Evolutionary conservation across 208 protist species (phyloP).

Genomic region (Leishmania major): DNA sequence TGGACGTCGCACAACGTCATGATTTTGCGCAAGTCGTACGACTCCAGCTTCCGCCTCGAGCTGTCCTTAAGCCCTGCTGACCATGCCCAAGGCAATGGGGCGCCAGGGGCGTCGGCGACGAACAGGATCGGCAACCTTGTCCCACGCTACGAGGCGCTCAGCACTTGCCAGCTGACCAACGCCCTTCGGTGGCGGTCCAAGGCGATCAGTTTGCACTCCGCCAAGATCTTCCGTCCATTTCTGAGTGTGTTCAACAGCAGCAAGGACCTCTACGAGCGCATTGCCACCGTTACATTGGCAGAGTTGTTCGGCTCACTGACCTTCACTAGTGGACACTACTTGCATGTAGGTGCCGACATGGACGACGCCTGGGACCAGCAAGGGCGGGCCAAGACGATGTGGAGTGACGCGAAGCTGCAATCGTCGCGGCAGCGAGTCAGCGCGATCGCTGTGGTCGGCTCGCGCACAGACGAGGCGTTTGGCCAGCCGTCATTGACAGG

Average conservation of each 20-base stretch:
- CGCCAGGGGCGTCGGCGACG: background rate
- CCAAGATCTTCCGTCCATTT: slow-evolving; percentile 54
- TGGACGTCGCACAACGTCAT: slow-evolving; percentile 56
- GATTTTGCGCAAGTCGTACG: slow-evolving; percentile 74
- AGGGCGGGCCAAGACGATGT: slow-evolving; percentile 21
- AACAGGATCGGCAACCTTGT: slow-evolving; percentile 24
- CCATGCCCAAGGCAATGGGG: slow-evolving; percentile 15
- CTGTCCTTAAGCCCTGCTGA: slow-evolving; percentile 65
- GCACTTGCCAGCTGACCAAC: slow-evolving; percentile 84
- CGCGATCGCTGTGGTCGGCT: slow-evolving; percentile 53
- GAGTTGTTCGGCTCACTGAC: slow-evolving; percentile 69
- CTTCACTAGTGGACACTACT: slow-evolving; percentile 57
- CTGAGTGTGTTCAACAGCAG: slow-evolving; percentile 47
- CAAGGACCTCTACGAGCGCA: slow-evolving; percentile 50
- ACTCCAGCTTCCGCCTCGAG: slow-evolving; percentile 73
- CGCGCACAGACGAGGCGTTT: slow-evolving; percentile 71
- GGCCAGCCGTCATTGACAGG: slow-evolving; percentile 64
- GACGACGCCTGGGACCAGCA: slow-evolving; percentile 53
- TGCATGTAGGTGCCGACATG: slow-evolving; percentile 33
- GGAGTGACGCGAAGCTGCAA: slow-evolving; percentile 25
- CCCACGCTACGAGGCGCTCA: slow-evolving; percentile 49
- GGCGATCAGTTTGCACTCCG: slow-evolving; percentile 49
- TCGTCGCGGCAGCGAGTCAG: slow-evolving; percentile 32
- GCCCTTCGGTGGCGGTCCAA: slow-evolving; percentile 73
- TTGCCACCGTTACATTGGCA: slow-evolving; percentile 43